phyloP scores from a whole-genome alignment of 371 early-diverging fungal genomes.

The Synchytrium microbalum region DNA sequence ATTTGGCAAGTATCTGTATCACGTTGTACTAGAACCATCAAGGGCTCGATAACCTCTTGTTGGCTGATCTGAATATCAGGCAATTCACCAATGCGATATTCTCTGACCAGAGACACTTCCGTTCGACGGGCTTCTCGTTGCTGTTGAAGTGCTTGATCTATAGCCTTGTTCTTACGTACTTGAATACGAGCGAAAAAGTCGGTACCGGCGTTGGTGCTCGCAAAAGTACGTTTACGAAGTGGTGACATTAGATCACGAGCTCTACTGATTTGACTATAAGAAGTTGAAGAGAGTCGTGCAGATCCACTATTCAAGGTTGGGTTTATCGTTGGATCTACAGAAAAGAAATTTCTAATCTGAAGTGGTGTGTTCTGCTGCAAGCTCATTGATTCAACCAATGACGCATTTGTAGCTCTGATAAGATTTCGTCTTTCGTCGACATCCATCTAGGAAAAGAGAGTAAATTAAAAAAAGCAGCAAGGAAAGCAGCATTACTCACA shows the following conservation, averaged over 20 bases:
- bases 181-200: slow-evolving; percentile 22
- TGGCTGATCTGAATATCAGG: slow-evolving; percentile 67
- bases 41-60: slow-evolving; percentile 55
- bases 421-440: too few relatives aligned
- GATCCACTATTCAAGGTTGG: too few relatives aligned
- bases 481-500: too few relatives aligned
- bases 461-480: too few relatives aligned
- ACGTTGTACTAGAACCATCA: slow-evolving; percentile 49
- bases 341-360: too few relatives aligned
- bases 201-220: slow-evolving; percentile 5
- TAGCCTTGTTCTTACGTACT: slow-evolving; percentile 18
- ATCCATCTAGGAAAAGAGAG: too few relatives aligned
- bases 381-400: too few relatives aligned
- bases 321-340: too few relatives aligned
- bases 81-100: slow-evolving; percentile 63
- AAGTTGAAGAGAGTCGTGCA: too few relatives aligned
- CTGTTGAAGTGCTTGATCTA: slow-evolving; percentile 15
- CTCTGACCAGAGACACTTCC: slow-evolving; percentile 49
- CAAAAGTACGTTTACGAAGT: slow-evolving; percentile 16
- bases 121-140: slow-evolving; percentile 43
- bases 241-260: neutral
- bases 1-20: slow-evolving; percentile 58
- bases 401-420: too few relatives aligned
- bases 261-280: slow-evolving; percentile 2
- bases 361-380: too few relatives aligned